Evolutionary conservation across 495 filamentous ascomycete species (phyloP).

Genomic region (Hyaloscypha bicolor): DNA sequence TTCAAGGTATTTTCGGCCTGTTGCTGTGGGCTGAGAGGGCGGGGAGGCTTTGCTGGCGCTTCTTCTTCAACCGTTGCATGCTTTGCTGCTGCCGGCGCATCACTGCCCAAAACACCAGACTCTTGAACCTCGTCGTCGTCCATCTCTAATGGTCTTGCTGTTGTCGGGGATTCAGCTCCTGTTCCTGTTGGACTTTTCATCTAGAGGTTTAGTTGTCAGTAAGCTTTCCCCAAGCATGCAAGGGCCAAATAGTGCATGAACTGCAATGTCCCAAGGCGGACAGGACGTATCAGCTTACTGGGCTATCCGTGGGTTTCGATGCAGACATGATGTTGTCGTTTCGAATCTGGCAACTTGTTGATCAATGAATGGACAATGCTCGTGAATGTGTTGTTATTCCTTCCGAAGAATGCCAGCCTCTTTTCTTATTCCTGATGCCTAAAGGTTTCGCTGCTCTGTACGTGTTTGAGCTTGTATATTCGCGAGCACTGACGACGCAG

Average conservation of each 20-base stretch:
- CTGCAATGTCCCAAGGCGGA: constrained; percentile 11
- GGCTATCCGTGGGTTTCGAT: constrained; percentile 27
- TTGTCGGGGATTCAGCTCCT: constrained; percentile 78
- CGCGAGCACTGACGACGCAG: constrained; percentile 5
- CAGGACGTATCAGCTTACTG: constrained; percentile 30
- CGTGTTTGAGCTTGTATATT: constrained; percentile 1
- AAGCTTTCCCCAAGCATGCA: not conserved
- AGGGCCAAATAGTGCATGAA: constrained; percentile 26
- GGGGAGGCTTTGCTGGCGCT: constrained; percentile 84
- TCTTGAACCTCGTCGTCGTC: constrained; percentile 83
- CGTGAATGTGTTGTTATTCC: not conserved
- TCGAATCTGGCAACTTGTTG: constrained; percentile 1
- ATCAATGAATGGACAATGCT: not conserved
- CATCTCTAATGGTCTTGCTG: constrained; percentile 79
- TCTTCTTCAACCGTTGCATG: constrained; percentile 45
- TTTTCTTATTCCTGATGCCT: constrained; percentile 11
- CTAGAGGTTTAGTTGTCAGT: not conserved
- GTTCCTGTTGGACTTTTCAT: constrained; percentile 29
- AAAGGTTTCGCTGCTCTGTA: not conserved
- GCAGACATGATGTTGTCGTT: constrained; percentile 25
- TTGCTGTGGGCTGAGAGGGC: constrained; percentile 77
- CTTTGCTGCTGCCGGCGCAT: constrained; percentile 39
- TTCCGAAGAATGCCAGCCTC: not conserved
- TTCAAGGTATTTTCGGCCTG: constrained; percentile 86
- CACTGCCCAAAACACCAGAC: constrained; percentile 42